These are phyloP conservation scores for Gastrolobium bilobum DNA, from an alignment of 306 rosid genomes.

Conservation along the genomic window DNA sequence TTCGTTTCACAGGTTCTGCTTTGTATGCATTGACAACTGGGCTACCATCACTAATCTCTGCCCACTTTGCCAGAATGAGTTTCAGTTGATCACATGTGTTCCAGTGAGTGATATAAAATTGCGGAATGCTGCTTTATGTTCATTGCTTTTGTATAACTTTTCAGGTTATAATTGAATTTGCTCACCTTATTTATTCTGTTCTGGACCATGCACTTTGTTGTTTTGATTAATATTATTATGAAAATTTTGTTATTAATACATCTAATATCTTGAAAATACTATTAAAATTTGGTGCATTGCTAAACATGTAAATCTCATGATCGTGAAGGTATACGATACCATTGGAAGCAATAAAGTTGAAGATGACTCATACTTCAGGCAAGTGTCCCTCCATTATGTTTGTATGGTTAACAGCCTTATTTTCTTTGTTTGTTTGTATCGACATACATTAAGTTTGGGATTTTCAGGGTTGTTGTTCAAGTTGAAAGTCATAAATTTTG, in stretches of 20 bases:
- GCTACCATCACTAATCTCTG: constrained; percentile 97
- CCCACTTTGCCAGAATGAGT: constrained; percentile 98
- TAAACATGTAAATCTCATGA: constrained; percentile 51
- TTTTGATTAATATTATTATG: constrained; percentile 26
- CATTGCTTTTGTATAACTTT: constrained; percentile 43
- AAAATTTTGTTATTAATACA: constrained; percentile 34
- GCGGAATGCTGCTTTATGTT: constrained; percentile 49
- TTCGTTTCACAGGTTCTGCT: constrained; percentile 84
- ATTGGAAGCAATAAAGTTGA: constrained; percentile 89
- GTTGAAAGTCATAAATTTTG: constrained; percentile 32
- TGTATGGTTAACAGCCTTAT: constrained; percentile 34
- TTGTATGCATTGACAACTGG: constrained; percentile 97
- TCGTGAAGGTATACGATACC: constrained; percentile 91
- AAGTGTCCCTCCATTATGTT: constrained; percentile 38
- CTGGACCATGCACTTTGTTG: constrained; percentile 31
- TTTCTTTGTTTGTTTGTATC: constrained; percentile 38
- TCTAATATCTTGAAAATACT: constrained; percentile 36
- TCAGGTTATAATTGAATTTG: constrained; percentile 50
- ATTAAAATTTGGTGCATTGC: constrained; percentile 44
- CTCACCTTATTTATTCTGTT: constrained; percentile 43
- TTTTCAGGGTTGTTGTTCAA: constrained; percentile 29
- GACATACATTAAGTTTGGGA: constrained; percentile 32
- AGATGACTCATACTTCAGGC: constrained; percentile 75
- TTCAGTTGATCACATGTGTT: constrained; percentile 95
- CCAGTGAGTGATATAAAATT: constrained; percentile 84